Evolutionary conservation across 2,329 filamentous ascomycete species (phyloP).

Genomic region (Penicillium sp.): DNA sequence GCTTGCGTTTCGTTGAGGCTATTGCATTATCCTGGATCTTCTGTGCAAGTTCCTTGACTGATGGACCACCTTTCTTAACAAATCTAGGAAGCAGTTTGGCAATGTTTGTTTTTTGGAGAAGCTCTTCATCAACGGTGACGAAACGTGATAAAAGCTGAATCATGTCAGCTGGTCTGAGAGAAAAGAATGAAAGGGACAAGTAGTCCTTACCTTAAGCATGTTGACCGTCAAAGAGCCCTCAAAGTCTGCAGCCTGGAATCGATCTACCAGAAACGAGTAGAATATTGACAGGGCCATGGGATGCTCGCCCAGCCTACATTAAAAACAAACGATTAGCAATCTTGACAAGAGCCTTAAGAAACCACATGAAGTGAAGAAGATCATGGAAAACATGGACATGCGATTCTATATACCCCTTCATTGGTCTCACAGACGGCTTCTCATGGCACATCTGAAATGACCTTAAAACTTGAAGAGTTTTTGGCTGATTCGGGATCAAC

Average conservation of each 20-base stretch:
- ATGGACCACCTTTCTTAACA: constrained; percentile 55
- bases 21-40: constrained; percentile 50
- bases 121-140: constrained; percentile 53
- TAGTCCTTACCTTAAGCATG: constrained; percentile 42
- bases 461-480: neutral
- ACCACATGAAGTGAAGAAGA: neutral
- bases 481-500: neutral
- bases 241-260: constrained; percentile 46
- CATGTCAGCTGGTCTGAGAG: constrained; percentile 20
- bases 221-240: constrained; percentile 42
- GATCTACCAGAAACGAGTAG: constrained; percentile 47
- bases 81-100: constrained; percentile 54
- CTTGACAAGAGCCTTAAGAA: neutral
- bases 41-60: constrained; percentile 52
- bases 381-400: neutral
- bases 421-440: neutral
- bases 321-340: neutral
- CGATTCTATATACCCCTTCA: neutral
- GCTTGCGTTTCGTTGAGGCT: constrained; percentile 42
- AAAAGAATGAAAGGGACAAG: neutral
- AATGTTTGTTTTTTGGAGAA: constrained; percentile 56
- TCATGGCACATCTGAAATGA: neutral
- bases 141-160: constrained; percentile 51
- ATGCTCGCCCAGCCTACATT: constrained; percentile 46
- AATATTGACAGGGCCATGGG: constrained; percentile 44